These are phyloP conservation scores for Leccinum fallax DNA, from an alignment of 1,284 basidiomycete genomes.

Conservation along the genomic window DNA sequence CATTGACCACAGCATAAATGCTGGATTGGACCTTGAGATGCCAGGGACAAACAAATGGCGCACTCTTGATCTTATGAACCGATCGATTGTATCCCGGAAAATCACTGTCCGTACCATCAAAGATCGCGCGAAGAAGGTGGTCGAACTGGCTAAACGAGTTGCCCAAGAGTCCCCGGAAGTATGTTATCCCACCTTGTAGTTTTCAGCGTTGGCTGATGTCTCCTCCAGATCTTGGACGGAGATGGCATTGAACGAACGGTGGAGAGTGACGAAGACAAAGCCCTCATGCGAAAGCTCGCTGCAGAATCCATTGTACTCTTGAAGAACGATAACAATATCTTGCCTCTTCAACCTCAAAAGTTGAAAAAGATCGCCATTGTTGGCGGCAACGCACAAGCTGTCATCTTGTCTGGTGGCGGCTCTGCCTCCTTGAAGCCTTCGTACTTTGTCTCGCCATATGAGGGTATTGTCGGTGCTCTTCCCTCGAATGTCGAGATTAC, in stretches of 20 bases:
- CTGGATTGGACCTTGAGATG: conserved; percentile 82
- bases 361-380: conserved; percentile 74
- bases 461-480: conserved; percentile 60
- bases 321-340: conserved; percentile 63
- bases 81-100: conserved; percentile 65
- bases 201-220: not conserved
- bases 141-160: conserved; percentile 66
- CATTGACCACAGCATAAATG: conserved; percentile 66
- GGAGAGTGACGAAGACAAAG: conserved; percentile 60
- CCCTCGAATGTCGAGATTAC: conserved; percentile 50
- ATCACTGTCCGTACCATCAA: conserved; percentile 66
- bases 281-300: conserved; percentile 64
- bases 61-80: conserved; percentile 61
- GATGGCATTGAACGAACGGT: conserved; percentile 64
- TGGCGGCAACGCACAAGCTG: conserved; percentile 73
- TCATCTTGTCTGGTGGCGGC: conserved; percentile 74
- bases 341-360: conserved; percentile 57
- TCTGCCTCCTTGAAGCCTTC: conserved; percentile 73
- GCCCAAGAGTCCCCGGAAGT: conserved; percentile 65
- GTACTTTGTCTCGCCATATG: conserved; percentile 71
- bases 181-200: conserved; percentile 3
- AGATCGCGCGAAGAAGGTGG: conserved; percentile 65
- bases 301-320: conserved; percentile 71
- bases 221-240: conserved; percentile 59
- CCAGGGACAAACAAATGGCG: conserved; percentile 74